A percentile compares a stretch with the other conserved stretches of the same genome.
phyloP scores from a whole-genome alignment of 2,329 filamentous ascomycete genomes.

The Xylaria sp. region DNA sequence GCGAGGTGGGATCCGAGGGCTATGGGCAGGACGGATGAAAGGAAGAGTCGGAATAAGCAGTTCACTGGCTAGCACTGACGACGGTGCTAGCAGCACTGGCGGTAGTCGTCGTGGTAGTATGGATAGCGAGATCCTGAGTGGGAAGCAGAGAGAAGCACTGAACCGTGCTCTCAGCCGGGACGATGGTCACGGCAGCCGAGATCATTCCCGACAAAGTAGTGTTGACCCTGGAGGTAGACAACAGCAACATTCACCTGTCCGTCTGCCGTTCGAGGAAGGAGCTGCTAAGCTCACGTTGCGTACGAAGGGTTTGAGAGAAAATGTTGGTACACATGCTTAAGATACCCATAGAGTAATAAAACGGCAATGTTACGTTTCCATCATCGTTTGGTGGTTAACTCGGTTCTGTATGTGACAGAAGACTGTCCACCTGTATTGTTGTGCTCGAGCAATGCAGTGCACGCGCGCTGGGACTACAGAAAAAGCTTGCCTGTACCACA shows the following conservation, averaged over 20 bases:
- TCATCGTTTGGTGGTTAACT: background rate
- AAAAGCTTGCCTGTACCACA: background rate
- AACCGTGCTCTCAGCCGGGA: conserved; percentile 51
- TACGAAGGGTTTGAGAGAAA: conserved; percentile 67
- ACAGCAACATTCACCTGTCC: conserved; percentile 40
- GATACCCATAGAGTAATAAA: conserved; percentile 35
- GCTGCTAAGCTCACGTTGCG: conserved; percentile 61
- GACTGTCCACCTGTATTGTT: background rate
- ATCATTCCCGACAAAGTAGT: conserved; percentile 33
- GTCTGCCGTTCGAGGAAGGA: conserved; percentile 61
- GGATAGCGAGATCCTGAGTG: conserved; percentile 48
- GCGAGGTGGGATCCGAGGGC: conserved; percentile 68
- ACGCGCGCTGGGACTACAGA: background rate
- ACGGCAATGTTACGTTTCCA: background rate
- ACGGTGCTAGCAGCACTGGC: conserved; percentile 54
- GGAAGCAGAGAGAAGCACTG: conserved; percentile 56
- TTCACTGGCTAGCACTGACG: conserved; percentile 45
- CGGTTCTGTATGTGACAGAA: background rate
- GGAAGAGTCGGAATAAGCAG: conserved; percentile 47
- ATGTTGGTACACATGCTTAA: conserved; percentile 51
- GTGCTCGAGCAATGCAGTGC: background rate
- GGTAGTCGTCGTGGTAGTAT: conserved; percentile 50
- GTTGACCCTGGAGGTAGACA: conserved; percentile 18
- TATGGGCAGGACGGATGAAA: conserved; percentile 63
- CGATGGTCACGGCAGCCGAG: conserved; percentile 20